phyloP scores from a whole-genome alignment of 2,329 filamentous ascomycete genomes.

The Keithomyces neogunnii region DNA sequence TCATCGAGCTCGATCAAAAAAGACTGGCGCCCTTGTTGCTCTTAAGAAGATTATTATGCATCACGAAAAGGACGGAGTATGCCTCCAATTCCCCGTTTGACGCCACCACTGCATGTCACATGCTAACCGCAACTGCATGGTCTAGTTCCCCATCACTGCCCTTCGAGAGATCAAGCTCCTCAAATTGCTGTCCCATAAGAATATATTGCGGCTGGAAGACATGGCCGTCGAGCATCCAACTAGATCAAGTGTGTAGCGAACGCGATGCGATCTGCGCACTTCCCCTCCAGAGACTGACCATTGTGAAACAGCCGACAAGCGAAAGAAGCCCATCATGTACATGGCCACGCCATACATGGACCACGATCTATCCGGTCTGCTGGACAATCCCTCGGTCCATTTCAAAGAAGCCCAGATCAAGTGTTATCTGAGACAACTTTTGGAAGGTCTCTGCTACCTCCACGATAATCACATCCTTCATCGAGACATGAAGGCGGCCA shows the following conservation, averaged over 20 bases:
- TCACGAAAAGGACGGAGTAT: slow-evolving; percentile 91
- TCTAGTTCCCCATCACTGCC: slow-evolving; percentile 89
- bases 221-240: slow-evolving; percentile 84
- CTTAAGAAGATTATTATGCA: slow-evolving; percentile 99
- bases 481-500: slow-evolving; percentile 98
- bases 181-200: slow-evolving; percentile 87
- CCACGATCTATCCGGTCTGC: slow-evolving; percentile 91
- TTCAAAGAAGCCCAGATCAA: slow-evolving; percentile 92
- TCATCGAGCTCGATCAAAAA: slow-evolving; percentile 75
- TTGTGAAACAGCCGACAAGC: slow-evolving; percentile 53
- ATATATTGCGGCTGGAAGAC: slow-evolving; percentile 80
- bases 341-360: slow-evolving; percentile 99
- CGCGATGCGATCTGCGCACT: not conserved
- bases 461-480: slow-evolving; percentile 88
- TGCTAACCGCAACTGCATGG: slow-evolving; percentile 1
- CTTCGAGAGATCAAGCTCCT: slow-evolving; percentile 95
- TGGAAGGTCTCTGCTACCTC: slow-evolving; percentile 82
- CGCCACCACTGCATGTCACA: not conserved
- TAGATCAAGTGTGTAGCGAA: slow-evolving; percentile 42
- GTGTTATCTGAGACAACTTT: slow-evolving; percentile 90
- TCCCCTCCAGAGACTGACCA: not conserved
- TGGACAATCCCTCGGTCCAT: slow-evolving; percentile 86
- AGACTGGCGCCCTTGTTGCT: slow-evolving; percentile 68
- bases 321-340: slow-evolving; percentile 82
- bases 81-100: slow-evolving; percentile 18